A percentile compares a stretch with the other conserved stretches of the same genome.
These are phyloP conservation scores for Fomitopsis schrenkii DNA, from an alignment of 1,284 basidiomycete species.

Conservation along the genomic window DNA sequence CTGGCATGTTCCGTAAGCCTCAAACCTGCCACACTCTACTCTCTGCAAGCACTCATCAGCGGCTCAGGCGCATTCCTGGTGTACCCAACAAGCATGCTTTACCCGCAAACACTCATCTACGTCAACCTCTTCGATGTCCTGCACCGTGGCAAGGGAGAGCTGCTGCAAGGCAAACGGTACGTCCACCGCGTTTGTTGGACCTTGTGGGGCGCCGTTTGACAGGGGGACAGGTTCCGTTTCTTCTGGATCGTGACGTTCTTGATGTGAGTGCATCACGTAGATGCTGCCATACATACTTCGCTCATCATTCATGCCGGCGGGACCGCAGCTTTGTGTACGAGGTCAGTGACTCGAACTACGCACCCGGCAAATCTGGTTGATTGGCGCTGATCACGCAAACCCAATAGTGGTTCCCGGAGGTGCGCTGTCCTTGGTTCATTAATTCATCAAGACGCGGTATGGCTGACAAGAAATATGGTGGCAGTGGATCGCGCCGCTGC, in stretches of 20 bases:
- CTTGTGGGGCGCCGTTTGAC: background rate
- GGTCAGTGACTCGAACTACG: background rate
- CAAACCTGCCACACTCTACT: background rate
- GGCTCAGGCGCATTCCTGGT: conserved; percentile 28
- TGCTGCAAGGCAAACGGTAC: conserved; percentile 44
- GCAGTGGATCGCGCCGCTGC: conserved; percentile 9
- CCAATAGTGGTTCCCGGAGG: conserved; percentile 9
- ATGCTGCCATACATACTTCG: background rate
- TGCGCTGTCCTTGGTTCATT: background rate
- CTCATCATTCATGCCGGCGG: background rate
- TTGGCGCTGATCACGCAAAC: background rate
- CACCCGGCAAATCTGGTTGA: background rate
- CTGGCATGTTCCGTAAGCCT: conserved; percentile 9
- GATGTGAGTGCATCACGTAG: conserved; percentile 22
- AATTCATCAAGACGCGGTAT: background rate
- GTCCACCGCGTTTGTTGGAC: background rate
- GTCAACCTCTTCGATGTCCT: conserved; percentile 53
- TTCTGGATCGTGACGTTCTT: conserved; percentile 53
- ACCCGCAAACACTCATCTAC: conserved; percentile 32
- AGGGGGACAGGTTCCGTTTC: conserved; percentile 21
- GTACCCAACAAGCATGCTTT: conserved; percentile 28
- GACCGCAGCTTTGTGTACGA: conserved; percentile 7
- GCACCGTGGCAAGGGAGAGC: conserved; percentile 41
- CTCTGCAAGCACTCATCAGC: background rate
- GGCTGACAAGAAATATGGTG: background rate